Conservation (phyloP, 768 basidiomycete species). For the Hirschioporus abietinus region DNA sequence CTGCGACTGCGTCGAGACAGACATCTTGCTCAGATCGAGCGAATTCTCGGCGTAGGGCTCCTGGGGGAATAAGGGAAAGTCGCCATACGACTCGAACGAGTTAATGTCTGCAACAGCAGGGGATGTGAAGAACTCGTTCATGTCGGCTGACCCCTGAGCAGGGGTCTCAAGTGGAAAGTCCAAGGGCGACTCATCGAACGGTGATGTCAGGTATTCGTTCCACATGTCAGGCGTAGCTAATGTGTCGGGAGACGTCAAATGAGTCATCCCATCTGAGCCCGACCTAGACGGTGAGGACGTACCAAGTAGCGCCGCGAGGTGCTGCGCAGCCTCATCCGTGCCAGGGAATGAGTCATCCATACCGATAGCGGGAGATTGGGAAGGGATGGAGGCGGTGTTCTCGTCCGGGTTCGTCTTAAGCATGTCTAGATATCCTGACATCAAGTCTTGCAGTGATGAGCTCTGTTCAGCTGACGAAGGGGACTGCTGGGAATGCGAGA, state of each 20-base stretch:
- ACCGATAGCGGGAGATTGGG: slow-evolving; percentile 18
- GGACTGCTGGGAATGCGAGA: neutral
- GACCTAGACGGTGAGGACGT: neutral
- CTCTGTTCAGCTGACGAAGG: neutral
- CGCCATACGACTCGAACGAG: neutral
- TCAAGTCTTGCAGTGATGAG: slow-evolving; percentile 30
- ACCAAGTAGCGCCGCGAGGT: neutral
- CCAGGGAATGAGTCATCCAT: slow-evolving; percentile 22
- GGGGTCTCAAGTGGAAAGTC: slow-evolving; percentile 33
- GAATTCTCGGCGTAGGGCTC: neutral
- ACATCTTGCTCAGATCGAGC: neutral
- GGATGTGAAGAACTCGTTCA: slow-evolving; percentile 1
- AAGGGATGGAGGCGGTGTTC: slow-evolving; percentile 26
- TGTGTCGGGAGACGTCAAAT: neutral
- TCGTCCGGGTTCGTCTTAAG: slow-evolving; percentile 45
- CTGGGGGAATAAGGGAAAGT: neutral
- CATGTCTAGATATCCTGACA: slow-evolving; percentile 67
- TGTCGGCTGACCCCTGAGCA: neutral
- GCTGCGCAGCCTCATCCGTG: slow-evolving; percentile 11
- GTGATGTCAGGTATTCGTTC: slow-evolving; percentile 42
- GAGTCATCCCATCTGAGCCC: slow-evolving; percentile 6
- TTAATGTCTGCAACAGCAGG: neutral
- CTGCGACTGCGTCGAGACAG: neutral
- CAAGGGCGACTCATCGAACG: slow-evolving; percentile 41
- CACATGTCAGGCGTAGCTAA: slow-evolving; percentile 35